Evolutionary conservation across 2,329 filamentous ascomycete genomes (phyloP).

Genomic region (Talaromyces amestolkiae): DNA sequence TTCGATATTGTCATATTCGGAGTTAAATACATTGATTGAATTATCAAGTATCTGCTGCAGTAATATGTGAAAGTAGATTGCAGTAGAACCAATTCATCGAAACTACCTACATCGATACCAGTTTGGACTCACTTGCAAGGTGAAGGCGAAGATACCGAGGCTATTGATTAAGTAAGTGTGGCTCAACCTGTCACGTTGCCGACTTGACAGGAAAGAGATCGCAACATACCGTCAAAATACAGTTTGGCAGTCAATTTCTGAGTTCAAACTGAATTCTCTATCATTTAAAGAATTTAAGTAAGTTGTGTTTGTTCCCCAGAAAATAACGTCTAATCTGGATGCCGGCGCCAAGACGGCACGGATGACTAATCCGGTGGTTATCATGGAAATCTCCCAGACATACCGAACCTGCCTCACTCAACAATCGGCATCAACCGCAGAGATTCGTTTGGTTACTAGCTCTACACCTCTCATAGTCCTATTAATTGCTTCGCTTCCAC

Average conservation of each 20-base stretch:
- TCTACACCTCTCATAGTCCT: conserved; percentile 1
- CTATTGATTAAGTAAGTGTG: background rate
- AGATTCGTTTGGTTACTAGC: background rate
- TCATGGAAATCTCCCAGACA: conserved; percentile 39
- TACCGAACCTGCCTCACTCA: conserved; percentile 37
- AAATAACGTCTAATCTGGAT: background rate
- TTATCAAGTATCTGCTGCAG: background rate
- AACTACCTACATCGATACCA: too few species aligned
- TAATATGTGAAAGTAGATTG: background rate
- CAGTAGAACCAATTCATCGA: background rate
- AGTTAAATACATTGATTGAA: conserved; percentile 8
- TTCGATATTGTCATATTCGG: conserved; percentile 2
- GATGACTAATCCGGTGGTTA: conserved; percentile 35
- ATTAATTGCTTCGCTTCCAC: background rate
- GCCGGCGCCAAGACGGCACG: conserved; percentile 1
- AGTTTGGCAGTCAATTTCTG: background rate
- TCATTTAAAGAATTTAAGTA: background rate
- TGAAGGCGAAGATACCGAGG: background rate
- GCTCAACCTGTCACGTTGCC: background rate
- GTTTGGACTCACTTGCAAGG: too few species aligned
- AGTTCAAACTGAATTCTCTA: background rate
- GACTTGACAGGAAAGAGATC: background rate
- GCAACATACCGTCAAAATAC: background rate
- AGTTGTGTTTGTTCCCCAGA: background rate
- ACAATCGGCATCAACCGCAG: conserved; percentile 25